phyloP scores from a whole-genome alignment of 2,329 filamentous ascomycete species.

The Xylariaceae sp. region DNA sequence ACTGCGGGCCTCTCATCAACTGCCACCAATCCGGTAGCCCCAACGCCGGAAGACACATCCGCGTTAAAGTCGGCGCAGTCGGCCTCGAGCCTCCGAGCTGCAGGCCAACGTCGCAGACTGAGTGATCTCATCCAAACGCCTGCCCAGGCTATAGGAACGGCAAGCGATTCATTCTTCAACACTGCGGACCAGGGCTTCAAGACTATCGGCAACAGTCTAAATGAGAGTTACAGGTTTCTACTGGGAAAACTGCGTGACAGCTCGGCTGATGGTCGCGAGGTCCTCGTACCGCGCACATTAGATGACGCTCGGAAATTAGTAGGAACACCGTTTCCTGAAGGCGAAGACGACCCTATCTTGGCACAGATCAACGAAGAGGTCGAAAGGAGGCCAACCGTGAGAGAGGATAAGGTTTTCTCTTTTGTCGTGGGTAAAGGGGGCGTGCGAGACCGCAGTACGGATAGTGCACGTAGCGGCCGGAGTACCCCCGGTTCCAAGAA shows the following conservation, averaged over 20 bases:
- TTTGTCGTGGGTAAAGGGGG: conserved; percentile 62
- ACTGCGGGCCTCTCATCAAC: conserved; percentile 38
- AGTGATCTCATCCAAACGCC: conserved; percentile 84
- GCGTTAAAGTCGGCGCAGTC: conserved; percentile 35
- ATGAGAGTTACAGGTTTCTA: conserved; percentile 89
- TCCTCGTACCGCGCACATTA: conserved; percentile 75
- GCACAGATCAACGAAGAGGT: conserved; percentile 39
- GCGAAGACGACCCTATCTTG: conserved; percentile 55
- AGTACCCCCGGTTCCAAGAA: conserved; percentile 59
- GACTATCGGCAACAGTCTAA: conserved; percentile 82
- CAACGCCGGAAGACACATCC: conserved; percentile 29
- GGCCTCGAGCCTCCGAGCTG: conserved; percentile 39
- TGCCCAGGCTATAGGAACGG: conserved; percentile 72
- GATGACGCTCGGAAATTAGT: conserved; percentile 90
- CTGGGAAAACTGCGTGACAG: conserved; percentile 80
- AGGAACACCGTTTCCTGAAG: conserved; percentile 60
- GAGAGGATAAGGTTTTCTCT: conserved; percentile 62
- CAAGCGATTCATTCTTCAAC: conserved; percentile 77
- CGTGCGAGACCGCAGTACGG: conserved; percentile 65
- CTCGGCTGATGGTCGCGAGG: conserved; percentile 43
- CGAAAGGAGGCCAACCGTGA: conserved; percentile 29
- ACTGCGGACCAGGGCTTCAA: conserved; percentile 90
- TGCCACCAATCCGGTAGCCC: conserved; percentile 29
- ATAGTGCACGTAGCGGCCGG: conserved; percentile 61
- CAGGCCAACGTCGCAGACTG: conserved; percentile 58